Evolutionary conservation across 2,329 filamentous ascomycete genomes (phyloP).

Genomic region (Penicillium sp.): DNA sequence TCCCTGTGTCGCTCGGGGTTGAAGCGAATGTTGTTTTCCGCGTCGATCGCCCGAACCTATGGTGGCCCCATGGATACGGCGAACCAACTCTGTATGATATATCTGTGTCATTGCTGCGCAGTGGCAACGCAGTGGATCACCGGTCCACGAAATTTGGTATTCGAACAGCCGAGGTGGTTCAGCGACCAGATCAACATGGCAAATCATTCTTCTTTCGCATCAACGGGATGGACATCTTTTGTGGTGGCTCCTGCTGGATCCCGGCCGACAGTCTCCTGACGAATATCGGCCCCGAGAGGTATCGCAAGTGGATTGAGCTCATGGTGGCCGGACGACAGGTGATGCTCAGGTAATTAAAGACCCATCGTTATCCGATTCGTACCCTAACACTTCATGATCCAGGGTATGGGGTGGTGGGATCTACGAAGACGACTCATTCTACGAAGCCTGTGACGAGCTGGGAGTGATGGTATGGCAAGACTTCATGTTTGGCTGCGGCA

Average conservation of each 20-base stretch:
- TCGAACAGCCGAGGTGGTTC: constrained; percentile 48
- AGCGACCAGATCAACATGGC: constrained; percentile 50
- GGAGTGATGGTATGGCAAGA: constrained; percentile 87
- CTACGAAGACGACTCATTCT: constrained; percentile 72
- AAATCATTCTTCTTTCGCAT: constrained; percentile 64
- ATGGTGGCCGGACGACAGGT: constrained; percentile 61
- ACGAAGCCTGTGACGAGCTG: constrained; percentile 71
- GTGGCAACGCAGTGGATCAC: constrained; percentile 44
- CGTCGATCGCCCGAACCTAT: constrained; percentile 51
- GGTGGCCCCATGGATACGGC: constrained; percentile 61
- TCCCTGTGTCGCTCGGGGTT: constrained; percentile 34
- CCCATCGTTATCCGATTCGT: not conserved
- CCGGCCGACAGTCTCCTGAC: constrained; percentile 61
- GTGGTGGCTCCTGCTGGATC: constrained; percentile 65
- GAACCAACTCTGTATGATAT: constrained; percentile 57
- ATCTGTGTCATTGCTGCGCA: constrained; percentile 44
- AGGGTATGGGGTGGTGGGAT: constrained; percentile 74
- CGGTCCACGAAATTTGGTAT: constrained; percentile 54
- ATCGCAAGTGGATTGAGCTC: constrained; percentile 59
- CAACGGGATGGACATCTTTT: constrained; percentile 64
- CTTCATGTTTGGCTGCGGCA: constrained; percentile 80
- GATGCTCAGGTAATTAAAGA: constrained; percentile 28
- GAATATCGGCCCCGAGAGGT: constrained; percentile 52
- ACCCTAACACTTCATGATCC: constrained; percentile 46
- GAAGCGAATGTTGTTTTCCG: constrained; percentile 34